Percentiles rank a stretch among this genome's conserved stretches.
These are phyloP conservation scores for Boechera stricta DNA, from an alignment of 345 rosid genomes.

Conservation along the genomic window DNA sequence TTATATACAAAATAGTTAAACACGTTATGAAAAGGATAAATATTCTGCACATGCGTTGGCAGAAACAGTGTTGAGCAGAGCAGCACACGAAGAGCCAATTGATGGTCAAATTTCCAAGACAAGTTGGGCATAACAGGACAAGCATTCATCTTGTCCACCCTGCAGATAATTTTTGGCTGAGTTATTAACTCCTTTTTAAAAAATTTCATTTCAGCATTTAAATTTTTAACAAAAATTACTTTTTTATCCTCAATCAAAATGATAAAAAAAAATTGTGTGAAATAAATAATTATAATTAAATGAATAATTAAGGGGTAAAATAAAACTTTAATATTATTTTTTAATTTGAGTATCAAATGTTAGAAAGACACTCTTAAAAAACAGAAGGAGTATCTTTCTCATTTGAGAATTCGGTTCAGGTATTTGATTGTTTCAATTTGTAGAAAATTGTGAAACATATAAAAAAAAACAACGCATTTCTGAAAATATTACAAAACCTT, in stretches of 20 bases:
- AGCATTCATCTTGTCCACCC: constrained; percentile 14
- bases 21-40: constrained; percentile 12
- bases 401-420: not conserved
- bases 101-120: constrained; percentile 36
- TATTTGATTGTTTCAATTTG: not conserved
- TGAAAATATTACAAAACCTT: not conserved
- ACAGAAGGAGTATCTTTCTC: not conserved
- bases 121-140: constrained; percentile 42
- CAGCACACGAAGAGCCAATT: constrained; percentile 11
- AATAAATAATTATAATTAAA: no score
- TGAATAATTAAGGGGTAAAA: no score
- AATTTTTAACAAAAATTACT: no score
- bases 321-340: no score
- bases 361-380: no score
- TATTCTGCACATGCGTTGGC: constrained; percentile 25
- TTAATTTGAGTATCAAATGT: no score
- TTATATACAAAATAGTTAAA: not conserved
- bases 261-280: no score
- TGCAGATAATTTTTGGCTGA: not conserved
- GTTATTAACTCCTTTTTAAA: no score
- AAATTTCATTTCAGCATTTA: no score
- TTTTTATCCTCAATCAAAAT: no score
- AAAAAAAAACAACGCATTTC: not conserved
- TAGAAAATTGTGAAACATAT: not conserved
- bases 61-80: constrained; percentile 21